Evolutionary conservation across 305 asterid genomes (phyloP).

Genomic region (Fraxinus nigra): DNA sequence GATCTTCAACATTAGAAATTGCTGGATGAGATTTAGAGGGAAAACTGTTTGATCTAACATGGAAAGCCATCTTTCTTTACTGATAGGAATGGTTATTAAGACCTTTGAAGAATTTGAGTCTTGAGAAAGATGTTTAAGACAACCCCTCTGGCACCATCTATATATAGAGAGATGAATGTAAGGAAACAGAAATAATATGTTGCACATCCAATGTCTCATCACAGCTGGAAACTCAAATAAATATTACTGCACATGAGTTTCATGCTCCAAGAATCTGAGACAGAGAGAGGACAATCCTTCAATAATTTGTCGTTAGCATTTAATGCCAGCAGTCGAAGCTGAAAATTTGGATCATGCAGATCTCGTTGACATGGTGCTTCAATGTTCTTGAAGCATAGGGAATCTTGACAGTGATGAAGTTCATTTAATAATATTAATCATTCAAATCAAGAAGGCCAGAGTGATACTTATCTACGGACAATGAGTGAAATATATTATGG

Average conservation of each 20-base stretch:
- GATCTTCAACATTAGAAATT: background rate
- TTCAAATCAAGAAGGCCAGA: background rate
- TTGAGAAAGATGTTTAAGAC: background rate
- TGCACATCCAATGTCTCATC: background rate
- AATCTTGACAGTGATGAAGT: background rate
- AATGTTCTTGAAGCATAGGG: background rate
- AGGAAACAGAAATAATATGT: background rate
- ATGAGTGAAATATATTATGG: background rate
- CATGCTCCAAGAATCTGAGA: background rate
- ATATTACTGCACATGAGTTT: background rate
- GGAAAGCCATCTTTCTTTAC: background rate
- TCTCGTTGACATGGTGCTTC: constrained; percentile 29
- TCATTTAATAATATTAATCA: background rate
- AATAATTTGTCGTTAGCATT: background rate
- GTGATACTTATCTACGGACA: background rate
- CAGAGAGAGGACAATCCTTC: background rate
- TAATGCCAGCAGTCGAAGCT: background rate
- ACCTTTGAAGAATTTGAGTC: background rate
- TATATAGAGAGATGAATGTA: background rate
- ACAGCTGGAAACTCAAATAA: background rate
- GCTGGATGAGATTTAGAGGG: constrained; percentile 4
- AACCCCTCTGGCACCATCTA: background rate
- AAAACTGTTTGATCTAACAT: background rate
- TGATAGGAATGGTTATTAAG: background rate
- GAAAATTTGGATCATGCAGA: constrained; percentile 1